These are phyloP conservation scores for Xylaria nigripes DNA, from an alignment of 495 filamentous ascomycete genomes.

Conservation along the genomic window DNA sequence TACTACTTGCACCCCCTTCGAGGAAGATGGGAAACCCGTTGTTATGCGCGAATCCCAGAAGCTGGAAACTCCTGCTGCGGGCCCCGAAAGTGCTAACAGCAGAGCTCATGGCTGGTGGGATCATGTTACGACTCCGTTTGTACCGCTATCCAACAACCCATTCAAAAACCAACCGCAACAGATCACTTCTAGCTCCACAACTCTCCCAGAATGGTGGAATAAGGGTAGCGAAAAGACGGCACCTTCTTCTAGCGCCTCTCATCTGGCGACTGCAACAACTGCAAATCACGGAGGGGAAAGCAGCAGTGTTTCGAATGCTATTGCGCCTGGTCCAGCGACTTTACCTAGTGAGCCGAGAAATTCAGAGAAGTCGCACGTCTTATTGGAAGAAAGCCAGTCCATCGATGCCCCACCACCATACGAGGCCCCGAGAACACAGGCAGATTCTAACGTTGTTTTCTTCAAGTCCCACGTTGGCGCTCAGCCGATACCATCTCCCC, in stretches of 20 bases:
- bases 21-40: constrained; percentile 38
- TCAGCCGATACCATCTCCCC: constrained; percentile 38
- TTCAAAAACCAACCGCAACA: constrained; percentile 25
- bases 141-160: constrained; percentile 32
- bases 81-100: constrained; percentile 39
- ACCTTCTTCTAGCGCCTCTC: constrained; percentile 13
- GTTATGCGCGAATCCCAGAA: constrained; percentile 26
- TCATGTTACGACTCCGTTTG: constrained; percentile 68
- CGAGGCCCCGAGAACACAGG: constrained; percentile 28
- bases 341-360: constrained; percentile 16
- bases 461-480: constrained; percentile 29
- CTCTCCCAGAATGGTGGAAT: constrained; percentile 31
- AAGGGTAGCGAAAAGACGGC: constrained; percentile 23
- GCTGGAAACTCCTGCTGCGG: constrained; percentile 18
- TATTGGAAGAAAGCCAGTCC: constrained; percentile 25
- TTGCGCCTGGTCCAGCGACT: neutral
- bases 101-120: constrained; percentile 85
- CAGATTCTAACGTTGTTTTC: constrained; percentile 30
- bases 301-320: neutral
- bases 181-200: constrained; percentile 9
- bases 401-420: constrained; percentile 37
- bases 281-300: constrained; percentile 14
- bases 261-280: constrained; percentile 12
- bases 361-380: constrained; percentile 32
- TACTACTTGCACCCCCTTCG: constrained; percentile 37